Evolutionary conservation across 2,329 filamentous ascomycete species (phyloP), one percentile per base, ranked within the genome.

Genomic region (Trichoderma pleuroti): DNA sequence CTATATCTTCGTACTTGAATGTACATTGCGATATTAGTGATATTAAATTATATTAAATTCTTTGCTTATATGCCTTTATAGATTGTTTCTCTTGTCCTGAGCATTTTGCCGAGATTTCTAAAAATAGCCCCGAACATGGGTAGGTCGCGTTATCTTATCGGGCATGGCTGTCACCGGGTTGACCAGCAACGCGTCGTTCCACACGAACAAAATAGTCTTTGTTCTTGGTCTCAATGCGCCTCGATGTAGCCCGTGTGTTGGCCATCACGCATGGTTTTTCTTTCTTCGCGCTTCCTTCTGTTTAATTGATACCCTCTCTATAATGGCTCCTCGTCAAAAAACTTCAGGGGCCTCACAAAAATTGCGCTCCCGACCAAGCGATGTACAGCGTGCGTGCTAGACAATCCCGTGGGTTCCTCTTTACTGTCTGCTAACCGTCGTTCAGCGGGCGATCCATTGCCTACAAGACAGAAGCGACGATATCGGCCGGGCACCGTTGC

Each of bases 401-500:
- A 56, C 30, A 65, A 18, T 16, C 26, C 12, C 30, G 7, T n/a
- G 7, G 32, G 4, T 32, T 26, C 21, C 21, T 21, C 24, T 32
- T 14, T n/a, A 16, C 42, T 6, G 14, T 66, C 5, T 34, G 5
- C 52, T 78, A 73, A 80, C 78, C 71, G 16, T 12, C 69, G 16
- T 70, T 46, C 72, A 93, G 91, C 92, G 76, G 92, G 92, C 72
- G 92, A 94, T 76, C 92, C 92, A 34, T 82, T 92, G 59, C 91
- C 92, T 1, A 84, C 86, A 71, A 83, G 82, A 71, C 86, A 86
- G 74, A 88, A 86, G 74, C 87, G 87, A 74, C 87, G 92, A 74
- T 94, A 93, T 78, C 87, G 85, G 70, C 92, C 92, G 1, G 94
- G 94, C 78, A 98, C 94, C 56, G 87, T 93, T 75, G 95, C 96